These are phyloP conservation scores for Hymenoscyphus infarciens DNA, from an alignment of 2,329 filamentous ascomycete genomes.

Conservation along the genomic window DNA sequence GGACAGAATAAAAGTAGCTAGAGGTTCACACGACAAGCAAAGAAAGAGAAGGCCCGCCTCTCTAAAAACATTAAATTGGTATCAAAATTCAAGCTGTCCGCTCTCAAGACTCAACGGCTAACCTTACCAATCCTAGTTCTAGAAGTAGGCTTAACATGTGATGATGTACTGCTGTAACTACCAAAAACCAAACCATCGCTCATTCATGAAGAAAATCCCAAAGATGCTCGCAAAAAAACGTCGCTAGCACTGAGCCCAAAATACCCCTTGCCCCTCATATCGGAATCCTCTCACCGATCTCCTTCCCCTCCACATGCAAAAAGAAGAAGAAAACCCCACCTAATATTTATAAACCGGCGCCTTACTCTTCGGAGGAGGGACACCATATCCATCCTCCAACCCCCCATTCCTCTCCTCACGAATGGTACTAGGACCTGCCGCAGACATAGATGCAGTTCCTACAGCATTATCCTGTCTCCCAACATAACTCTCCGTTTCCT, in stretches of 20 bases:
- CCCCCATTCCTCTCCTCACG: background rate
- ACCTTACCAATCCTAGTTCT: background rate
- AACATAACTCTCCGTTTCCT: conserved; percentile 28
- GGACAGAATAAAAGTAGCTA: too few species aligned
- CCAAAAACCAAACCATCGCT: background rate
- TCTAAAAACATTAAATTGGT: background rate
- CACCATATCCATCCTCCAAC: background rate
- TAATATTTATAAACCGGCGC: conserved; percentile 4
- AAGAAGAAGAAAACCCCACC: background rate
- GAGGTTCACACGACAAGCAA: too few species aligned
- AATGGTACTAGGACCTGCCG: background rate
- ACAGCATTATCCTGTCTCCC: conserved; percentile 29
- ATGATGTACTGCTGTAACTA: background rate
- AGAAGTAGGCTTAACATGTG: background rate
- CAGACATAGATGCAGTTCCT: conserved; percentile 30
- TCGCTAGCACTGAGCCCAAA: too few species aligned
- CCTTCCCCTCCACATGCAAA: background rate
- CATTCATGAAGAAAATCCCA: background rate
- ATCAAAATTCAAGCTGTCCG: background rate
- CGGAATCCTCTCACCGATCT: background rate
- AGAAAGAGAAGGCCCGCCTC: too few species aligned
- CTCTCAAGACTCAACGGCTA: background rate
- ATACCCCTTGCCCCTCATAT: background rate
- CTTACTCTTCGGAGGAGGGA: conserved; percentile 1
- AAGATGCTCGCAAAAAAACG: background rate